Base-by-base conservation (phyloP, 2,329 filamentous ascomycete species). In the Aspergillus quadricinctus region DNA sequence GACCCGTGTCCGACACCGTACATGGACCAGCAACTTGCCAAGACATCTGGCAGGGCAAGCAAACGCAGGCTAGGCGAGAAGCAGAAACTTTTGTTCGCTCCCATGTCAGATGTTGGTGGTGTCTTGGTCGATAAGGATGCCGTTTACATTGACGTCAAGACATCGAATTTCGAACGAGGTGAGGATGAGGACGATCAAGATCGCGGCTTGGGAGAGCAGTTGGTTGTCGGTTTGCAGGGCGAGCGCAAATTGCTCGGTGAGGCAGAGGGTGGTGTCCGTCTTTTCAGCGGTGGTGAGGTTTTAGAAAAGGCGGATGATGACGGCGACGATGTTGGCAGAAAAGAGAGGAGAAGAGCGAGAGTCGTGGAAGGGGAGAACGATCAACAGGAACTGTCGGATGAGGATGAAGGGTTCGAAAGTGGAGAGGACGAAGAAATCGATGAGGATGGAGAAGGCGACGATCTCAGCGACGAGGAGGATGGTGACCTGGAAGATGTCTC, bases 41-140 rank as follows among this genome's bases (percentile, higher is more conserved):
- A 96, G 70, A 84, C 86, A 1, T 87, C 87, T 0, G 93, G 93
- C 3, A 96, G 96, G 73, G 87, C 87, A 35, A 88, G 87, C 43
- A 81, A 92, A 61, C 86, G 88, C 67, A 83, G 92, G 55, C 77
- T 99, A 14, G 94, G 95, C 31, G 94, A 99, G 70, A 99, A 97
- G 76, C 93, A 99, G 70, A 97, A 97, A 77, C 85, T 95, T 65
- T 78, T 99, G 4, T 95, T 97, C 74, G 95, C 94, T 2, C 95
- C 94, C 35, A 97, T 99, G 93, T 96, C 92, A 27, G 94, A 99
- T 75, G 92, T 96, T 35, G 95, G 92, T 62, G 94, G 94, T 66
- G 84, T 99, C 11, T 87, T 97, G 70, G 93, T 99, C 52, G 94
- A 99, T 64, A 96, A 96, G 59, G 94, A 99, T 75, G 92, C 93